Evolutionary conservation across 352 stramenopile genomes (phyloP).

Genomic region (Pythium aquatile): DNA sequence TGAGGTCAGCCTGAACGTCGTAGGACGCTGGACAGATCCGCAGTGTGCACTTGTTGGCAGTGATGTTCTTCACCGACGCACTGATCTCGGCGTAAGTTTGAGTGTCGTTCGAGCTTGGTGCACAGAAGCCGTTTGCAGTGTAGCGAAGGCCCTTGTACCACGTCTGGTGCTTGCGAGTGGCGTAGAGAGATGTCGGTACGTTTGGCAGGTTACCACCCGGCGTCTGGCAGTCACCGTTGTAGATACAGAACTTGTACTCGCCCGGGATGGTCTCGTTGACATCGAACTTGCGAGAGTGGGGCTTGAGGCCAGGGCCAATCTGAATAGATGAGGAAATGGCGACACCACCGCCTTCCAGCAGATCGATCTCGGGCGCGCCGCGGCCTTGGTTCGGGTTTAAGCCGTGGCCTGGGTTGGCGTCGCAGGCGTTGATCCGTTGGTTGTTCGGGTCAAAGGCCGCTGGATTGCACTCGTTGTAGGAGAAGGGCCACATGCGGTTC

Average conservation of each 20-base stretch:
- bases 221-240: slow-evolving; percentile 24
- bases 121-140: slow-evolving; percentile 43
- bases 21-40: slow-evolving; percentile 37
- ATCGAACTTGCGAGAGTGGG: slow-evolving; percentile 45
- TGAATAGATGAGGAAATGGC: slow-evolving; percentile 80
- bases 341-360: slow-evolving; percentile 72
- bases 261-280: slow-evolving; percentile 62
- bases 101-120: slow-evolving; percentile 14
- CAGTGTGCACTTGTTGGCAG: slow-evolving; percentile 38
- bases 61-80: slow-evolving; percentile 28
- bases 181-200: slow-evolving; percentile 39
- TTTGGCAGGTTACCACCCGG: slow-evolving; percentile 51
- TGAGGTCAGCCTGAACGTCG: slow-evolving; percentile 43
- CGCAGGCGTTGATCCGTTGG: slow-evolving; percentile 87
- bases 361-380: slow-evolving; percentile 90
- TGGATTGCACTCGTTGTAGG: slow-evolving; percentile 82
- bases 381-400: slow-evolving; percentile 44
- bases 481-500: slow-evolving; percentile 92
- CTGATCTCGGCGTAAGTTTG: no score
- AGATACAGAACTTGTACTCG: slow-evolving; percentile 25
- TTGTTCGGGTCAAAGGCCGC: slow-evolving; percentile 52
- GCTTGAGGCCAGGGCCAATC: slow-evolving; percentile 38
- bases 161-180: slow-evolving; percentile 41
- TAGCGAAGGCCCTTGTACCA: slow-evolving; percentile 63
- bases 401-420: slow-evolving; percentile 81